Evolutionary conservation across 371 early-diverging fungal species (phyloP), one percentile per base, ranked within the genome.

Genomic region (Mucor saturninus): DNA sequence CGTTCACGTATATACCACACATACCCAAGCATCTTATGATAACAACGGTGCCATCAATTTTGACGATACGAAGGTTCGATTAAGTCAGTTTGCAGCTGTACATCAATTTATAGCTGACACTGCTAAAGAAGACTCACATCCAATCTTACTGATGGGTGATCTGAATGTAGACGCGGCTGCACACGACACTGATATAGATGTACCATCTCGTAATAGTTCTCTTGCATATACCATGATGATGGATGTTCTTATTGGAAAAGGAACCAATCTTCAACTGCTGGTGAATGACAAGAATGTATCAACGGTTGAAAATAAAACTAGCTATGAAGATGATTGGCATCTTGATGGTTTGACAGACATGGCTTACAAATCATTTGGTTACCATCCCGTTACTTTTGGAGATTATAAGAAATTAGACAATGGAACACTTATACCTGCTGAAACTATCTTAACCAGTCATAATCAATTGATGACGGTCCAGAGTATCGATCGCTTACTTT

Each of bases 311-410:
- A n/a, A 14, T 28, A 28, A 67, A 10, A 5, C 69, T 0, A 39
- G 45, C 0, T 66, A 55, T 29, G 46, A 15, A 6, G 37, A 56
- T 28, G n/a, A 40, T 7, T 69, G 67, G 67, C 63, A 21, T 2
- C 30, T 73, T 6, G 51, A 68, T 32, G 61, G 68, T 38, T 61
- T 87, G 54, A 67, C 59, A 4, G 93, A 93, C 59, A 43, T 87
- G 4, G 71, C 83, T 14, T 79, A 83, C 32, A 79, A 86, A 51
- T 69, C 73, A 5, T 76, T 77, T 39, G 86, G 86, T 8, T 80
- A 88, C 63, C 93, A 93, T 59, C 93, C 93, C 2, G 85, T 94
- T 21, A 93, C 94, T 1, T 92, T 87, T 73, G 91, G 88, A 29
- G 89, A 92, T 59, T 75, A 80, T 21, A 62, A 77, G 1, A 65